phyloP scores from a whole-genome alignment of 2,329 filamentous ascomycete genomes.

The Claviceps pazoutovae region DNA sequence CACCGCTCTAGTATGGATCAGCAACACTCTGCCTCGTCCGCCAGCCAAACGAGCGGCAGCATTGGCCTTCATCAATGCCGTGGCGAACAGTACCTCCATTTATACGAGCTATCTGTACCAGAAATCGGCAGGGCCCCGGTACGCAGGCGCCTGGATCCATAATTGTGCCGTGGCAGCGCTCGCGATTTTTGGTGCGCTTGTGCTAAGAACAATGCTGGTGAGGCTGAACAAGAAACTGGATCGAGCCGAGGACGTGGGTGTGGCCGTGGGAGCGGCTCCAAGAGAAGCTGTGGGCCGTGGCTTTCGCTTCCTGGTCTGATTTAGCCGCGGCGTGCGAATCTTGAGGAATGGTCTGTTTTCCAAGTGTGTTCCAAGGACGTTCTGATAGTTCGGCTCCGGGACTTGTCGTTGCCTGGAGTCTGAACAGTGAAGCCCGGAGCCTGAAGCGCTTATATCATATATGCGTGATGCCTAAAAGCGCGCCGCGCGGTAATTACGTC shows the following conservation, averaged over 20 bases:
- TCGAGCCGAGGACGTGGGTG: constrained; percentile 41
- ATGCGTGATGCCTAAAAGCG: too few species aligned
- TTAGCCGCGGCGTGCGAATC: too few species aligned
- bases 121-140: constrained; percentile 27
- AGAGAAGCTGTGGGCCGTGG: constrained; percentile 43
- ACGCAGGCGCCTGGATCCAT: constrained; percentile 48
- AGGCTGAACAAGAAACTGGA: constrained; percentile 58
- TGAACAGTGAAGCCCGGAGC: too few species aligned
- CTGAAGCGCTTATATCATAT: too few species aligned
- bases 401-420: too few species aligned
- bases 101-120: constrained; percentile 58
- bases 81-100: constrained; percentile 43
- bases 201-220: constrained; percentile 48
- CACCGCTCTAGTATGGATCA: constrained; percentile 60
- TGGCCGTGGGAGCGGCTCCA: constrained; percentile 39
- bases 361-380: too few species aligned
- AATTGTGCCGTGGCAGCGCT: constrained; percentile 52
- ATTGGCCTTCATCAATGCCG: constrained; percentile 60
- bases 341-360: too few species aligned
- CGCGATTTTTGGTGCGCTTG: constrained; percentile 47
- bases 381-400: too few species aligned
- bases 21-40: constrained; percentile 59
- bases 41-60: constrained; percentile 58
- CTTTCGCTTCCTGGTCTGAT: constrained; percentile 50
- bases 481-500: too few species aligned